Base-by-base conservation (phyloP, 1,284 basidiomycete species). In the Rhodotorula sp. region DNA sequence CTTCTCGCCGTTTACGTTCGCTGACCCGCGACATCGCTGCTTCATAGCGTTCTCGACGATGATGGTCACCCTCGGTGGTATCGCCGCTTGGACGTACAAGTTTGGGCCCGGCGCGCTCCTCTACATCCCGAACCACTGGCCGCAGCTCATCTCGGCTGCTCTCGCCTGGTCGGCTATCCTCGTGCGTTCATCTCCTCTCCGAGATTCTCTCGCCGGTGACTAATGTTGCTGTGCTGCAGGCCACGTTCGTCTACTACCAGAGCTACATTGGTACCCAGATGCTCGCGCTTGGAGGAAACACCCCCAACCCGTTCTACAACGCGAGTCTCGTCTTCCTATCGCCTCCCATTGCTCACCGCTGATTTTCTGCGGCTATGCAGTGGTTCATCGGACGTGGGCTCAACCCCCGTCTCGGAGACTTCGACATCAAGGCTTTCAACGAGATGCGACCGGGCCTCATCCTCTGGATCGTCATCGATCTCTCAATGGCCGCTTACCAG, bases 371-470 rank as follows among this genome's bases (percentile, higher is more conserved):
- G 11, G 16, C 15, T 31, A 24, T 62, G n/a, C 77, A 96, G 92
- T 99, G 92, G 84, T 99, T 88, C 83, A 94, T 99, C 75, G 96
- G 96, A 37, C 90, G 96, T 64, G 91, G 94, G 78, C 84, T 99
- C 62, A 99, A 99, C 82, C 95, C 96, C 54, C 80, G 84, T 44
- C 87, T 93, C 67, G 90, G 90, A 52, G 87, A 85, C 20, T 90
- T 98, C 70, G 96, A 99, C 79, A 86, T 99, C 85, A 99, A 99
- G 81, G 90, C 89, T 0, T 99, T 99, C 86, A 98, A 82, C 78
- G 94, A 97, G 78, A 86, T 95, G 48, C 87, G 96, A 47, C 96
- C 95, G 0, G 96, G 95, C 20, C 86, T 99, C 65, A 96, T 99
- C 74, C 87, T 97, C 28, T 99, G 95, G 96, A 83, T 88, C 44